These are phyloP conservation scores for Codiaeum variegatum DNA, from an alignment of 441 rosid genomes.

Conservation along the genomic window DNA sequence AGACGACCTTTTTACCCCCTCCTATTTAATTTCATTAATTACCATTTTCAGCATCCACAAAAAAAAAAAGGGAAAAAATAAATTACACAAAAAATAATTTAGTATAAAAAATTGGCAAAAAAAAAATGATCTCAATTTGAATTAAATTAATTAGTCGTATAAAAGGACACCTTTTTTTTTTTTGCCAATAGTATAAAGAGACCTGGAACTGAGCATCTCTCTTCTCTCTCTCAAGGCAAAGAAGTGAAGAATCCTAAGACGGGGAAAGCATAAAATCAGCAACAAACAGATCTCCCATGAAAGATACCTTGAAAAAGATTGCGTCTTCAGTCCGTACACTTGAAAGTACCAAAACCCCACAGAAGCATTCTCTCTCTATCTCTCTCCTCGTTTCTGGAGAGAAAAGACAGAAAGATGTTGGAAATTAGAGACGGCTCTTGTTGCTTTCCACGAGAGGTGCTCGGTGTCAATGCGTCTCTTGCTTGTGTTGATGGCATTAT, in stretches of 20 bases:
- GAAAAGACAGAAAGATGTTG: slow-evolving; percentile 25
- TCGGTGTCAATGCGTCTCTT: slow-evolving; percentile 42
- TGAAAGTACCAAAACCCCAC: slow-evolving; percentile 14
- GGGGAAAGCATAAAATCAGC: slow-evolving; percentile 20
- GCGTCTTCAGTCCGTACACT: slow-evolving; percentile 19
- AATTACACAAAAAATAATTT: background rate
- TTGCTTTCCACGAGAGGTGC: slow-evolving; percentile 35
- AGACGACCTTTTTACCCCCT: slow-evolving; percentile 9
- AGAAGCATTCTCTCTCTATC: slow-evolving; percentile 11
- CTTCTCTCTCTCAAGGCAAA: background rate
- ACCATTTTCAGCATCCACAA: background rate
- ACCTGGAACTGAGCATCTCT: background rate
- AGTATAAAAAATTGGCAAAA: background rate
- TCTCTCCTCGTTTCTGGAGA: slow-evolving; percentile 4
- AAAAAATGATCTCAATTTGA: background rate
- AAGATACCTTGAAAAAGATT: slow-evolving; percentile 31
- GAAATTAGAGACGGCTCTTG: slow-evolving; percentile 31
- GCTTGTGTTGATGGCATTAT: slow-evolving; percentile 45
- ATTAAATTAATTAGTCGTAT: too few species aligned
- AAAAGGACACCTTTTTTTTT: too few species aligned
- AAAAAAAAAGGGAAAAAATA: too few species aligned
- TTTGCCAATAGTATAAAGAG: too few species aligned
- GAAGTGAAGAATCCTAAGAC: slow-evolving; percentile 11
- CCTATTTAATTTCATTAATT: background rate
- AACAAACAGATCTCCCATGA: slow-evolving; percentile 33